A percentile compares a stretch with the other conserved stretches of the same genome.
These are phyloP conservation scores for Aristolochia californica DNA, from an alignment of 164 flowering plant genomes.

Conservation along the genomic window DNA sequence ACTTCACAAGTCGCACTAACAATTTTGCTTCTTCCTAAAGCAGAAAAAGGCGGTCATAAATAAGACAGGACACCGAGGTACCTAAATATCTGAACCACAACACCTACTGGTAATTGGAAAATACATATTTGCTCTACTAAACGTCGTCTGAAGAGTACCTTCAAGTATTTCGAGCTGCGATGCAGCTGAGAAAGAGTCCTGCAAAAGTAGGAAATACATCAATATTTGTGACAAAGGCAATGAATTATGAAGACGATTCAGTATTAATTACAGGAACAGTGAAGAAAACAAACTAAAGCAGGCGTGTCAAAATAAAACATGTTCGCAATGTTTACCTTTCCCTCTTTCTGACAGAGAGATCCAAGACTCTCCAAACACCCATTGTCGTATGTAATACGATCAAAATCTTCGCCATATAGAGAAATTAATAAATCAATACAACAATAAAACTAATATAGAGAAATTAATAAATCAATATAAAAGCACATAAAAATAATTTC, in stretches of 20 bases:
- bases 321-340: background rate
- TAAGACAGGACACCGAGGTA: too few relatives aligned
- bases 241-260: too few relatives aligned
- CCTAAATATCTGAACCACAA: too few relatives aligned
- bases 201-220: background rate
- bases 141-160: slow-evolving; percentile 20
- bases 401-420: slow-evolving; percentile 28
- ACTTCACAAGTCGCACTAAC: background rate
- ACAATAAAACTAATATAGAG: background rate
- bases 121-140: too few relatives aligned
- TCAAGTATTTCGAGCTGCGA: slow-evolving; percentile 31
- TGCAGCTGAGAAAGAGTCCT: slow-evolving; percentile 16
- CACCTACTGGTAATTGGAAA: too few relatives aligned
- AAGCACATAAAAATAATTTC: too few relatives aligned
- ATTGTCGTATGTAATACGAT: slow-evolving; percentile 1
- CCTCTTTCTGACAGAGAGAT: slow-evolving; percentile 4
- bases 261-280: background rate
- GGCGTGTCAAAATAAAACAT: background rate
- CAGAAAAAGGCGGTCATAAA: background rate
- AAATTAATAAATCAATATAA: too few relatives aligned
- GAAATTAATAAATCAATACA: background rate
- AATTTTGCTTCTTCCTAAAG: background rate
- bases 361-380: slow-evolving; percentile 3
- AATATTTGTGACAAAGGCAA: too few relatives aligned
- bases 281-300: background rate